Base-by-base conservation (phyloP, 805 yeast species). In the Starmerella riodocensis region DNA sequence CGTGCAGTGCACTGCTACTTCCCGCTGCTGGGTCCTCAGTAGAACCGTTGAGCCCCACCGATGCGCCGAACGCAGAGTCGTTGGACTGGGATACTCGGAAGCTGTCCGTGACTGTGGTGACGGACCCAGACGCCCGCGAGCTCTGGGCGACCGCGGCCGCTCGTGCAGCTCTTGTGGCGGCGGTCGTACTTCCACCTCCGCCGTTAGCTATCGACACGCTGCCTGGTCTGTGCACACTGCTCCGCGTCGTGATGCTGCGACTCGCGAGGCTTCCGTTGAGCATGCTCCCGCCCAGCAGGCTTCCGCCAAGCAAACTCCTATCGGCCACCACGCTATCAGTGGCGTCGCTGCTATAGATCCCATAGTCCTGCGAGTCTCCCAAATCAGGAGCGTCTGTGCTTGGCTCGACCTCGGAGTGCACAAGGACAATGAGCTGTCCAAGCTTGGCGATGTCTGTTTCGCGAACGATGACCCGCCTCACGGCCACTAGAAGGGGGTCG, bases 401-500 rank as follows among this genome's bases (percentile, higher is more conserved):
- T 3, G 17, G 29, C 8, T 16, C 43, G 2, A 34, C 36, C 21
- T 42, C 46, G 31, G 24, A 25, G n/a, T 35, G 34, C 13, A 39
- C 42, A 18, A 42, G 35, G 11, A 45, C 29, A n/a, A 45, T 30
- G 18, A 84, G 62, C 52, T 84, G 93, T 59, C 94, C 82, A 19
- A 91, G 60, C 9, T 66, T 66, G 19, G 68, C 64, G 21, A 88
- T 76, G 47, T 74, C 76, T 12, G 69, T 63, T 55, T 86, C 96
- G 42, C 78, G 70, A 30, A 85, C 64, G 1, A 84, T 71, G 34
- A 69, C 65, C 41, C 74, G 70, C 46, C 95, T 67, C 26, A 83
- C 56, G 2, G 66, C 58, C 47, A 81, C 88, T 51, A 85, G 80
- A 20, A 86, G 60, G 0, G 94, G 91, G 27, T 84, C 94, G 24